These are phyloP conservation scores for Crithidia thermophila DNA, from an alignment of 208 protist genomes.

Conservation along the genomic window DNA sequence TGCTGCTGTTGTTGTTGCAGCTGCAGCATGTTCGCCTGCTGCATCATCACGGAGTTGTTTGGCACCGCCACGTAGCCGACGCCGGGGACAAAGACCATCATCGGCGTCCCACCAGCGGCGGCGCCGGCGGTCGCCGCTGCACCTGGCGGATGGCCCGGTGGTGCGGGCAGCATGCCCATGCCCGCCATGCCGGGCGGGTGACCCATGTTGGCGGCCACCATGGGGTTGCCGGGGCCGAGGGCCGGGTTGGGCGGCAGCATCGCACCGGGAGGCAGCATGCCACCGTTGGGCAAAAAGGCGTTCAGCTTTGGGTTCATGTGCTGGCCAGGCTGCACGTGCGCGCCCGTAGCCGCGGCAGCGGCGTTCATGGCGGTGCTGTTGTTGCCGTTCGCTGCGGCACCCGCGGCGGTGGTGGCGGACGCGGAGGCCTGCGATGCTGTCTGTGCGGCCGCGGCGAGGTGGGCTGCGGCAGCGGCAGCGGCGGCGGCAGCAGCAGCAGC, in stretches of 20 bases:
- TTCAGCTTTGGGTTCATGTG: no score
- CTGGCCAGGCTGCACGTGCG: slow-evolving; percentile 5
- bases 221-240: neutral
- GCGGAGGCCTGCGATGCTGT: neutral
- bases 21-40: slow-evolving; percentile 1
- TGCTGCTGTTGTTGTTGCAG: neutral
- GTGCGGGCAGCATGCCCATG: slow-evolving; percentile 30
- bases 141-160: neutral
- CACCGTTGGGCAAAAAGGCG: slow-evolving; percentile 12
- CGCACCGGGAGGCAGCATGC: neutral
- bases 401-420: neutral
- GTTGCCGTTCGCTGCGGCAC: neutral
- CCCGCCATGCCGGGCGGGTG: slow-evolving; percentile 14
- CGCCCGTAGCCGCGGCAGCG: neutral
- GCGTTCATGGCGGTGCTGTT: slow-evolving; percentile 8
- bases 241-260: neutral
- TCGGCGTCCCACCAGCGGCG: slow-evolving; percentile 7
- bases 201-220: slow-evolving; percentile 19
- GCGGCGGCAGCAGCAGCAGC: slow-evolving; percentile 1
- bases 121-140: neutral
- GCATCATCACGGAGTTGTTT: slow-evolving; percentile 12
- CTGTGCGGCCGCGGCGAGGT: slow-evolving; percentile 8
- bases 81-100: slow-evolving; percentile 33
- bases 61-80: slow-evolving; percentile 33
- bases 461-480: slow-evolving; percentile 3